Percentiles rank a stretch among this genome's conserved stretches.
Conservation (phyloP, 2,329 filamentous ascomycete genomes). For the Fonsecaea nubica region DNA sequence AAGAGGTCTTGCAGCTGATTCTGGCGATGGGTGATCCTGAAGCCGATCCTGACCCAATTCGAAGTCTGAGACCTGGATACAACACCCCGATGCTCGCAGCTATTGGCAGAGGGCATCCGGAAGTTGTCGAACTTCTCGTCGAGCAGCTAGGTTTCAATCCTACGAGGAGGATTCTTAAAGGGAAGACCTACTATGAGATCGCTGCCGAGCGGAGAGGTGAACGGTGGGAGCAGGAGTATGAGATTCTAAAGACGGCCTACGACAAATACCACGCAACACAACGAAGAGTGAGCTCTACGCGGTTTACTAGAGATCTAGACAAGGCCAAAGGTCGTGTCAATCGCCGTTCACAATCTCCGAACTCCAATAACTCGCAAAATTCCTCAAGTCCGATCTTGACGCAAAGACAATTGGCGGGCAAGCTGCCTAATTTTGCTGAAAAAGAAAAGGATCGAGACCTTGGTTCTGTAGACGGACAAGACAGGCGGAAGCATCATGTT, state of each 20-base stretch:
- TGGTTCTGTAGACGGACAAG: conserved; percentile 16
- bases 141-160: conserved; percentile 83
- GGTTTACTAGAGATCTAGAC: conserved; percentile 49
- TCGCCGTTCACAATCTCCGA: conserved; percentile 51
- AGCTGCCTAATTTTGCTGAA: conserved; percentile 29
- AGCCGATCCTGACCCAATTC: conserved; percentile 72
- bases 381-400: conserved; percentile 39
- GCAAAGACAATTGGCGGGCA: conserved; percentile 34
- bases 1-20: conserved; percentile 81
- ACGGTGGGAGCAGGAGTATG: conserved; percentile 86
- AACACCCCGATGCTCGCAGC: conserved; percentile 93
- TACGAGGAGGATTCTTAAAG: conserved; percentile 72
- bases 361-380: conserved; percentile 37
- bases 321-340: conserved; percentile 46
- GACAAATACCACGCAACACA: conserved; percentile 47
- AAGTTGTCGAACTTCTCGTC: conserved; percentile 80
- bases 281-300: conserved; percentile 47
- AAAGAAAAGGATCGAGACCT: conserved; percentile 29
- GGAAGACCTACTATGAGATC: conserved; percentile 85
- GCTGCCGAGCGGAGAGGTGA: conserved; percentile 82
- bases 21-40: conserved; percentile 71
- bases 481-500: conserved; percentile 28
- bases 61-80: conserved; percentile 65
- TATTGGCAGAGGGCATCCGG: conserved; percentile 85
- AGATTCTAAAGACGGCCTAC: conserved; percentile 73